Conservation (phyloP, 2,329 filamentous ascomycete species). For the Verticillium albo-atrum region DNA sequence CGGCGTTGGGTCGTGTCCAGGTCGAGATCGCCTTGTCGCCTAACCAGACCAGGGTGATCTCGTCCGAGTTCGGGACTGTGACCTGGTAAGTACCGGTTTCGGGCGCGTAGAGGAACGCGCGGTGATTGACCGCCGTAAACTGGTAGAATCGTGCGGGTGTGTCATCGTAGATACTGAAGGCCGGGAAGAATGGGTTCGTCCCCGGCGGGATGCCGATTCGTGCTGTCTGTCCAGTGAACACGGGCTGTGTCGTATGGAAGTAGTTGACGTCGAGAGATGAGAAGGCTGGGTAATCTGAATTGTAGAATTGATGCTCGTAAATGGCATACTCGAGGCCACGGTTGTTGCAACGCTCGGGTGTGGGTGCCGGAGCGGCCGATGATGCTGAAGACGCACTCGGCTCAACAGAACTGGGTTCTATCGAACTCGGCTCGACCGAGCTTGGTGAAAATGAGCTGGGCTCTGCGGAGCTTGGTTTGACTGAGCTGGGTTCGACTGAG, state of each 20-base stretch:
- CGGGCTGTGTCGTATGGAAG: neutral
- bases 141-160: neutral
- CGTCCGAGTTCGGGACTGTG: neutral
- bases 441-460: neutral
- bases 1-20: slow-evolving; percentile 1
- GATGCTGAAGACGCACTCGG: neutral
- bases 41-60: slow-evolving; percentile 3
- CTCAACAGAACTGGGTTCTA: neutral
- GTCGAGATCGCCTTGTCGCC: neutral
- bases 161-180: slow-evolving; percentile 2
- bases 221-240: neutral
- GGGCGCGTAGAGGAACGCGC: slow-evolving; percentile 4
- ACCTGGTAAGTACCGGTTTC: slow-evolving; percentile 1
- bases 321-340: neutral
- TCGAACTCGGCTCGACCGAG: neutral
- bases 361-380: neutral
- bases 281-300: neutral
- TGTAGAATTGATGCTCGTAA: neutral
- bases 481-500: too few species aligned
- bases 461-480: neutral
- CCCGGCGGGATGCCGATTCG: neutral
- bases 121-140: slow-evolving; percentile 3
- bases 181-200: neutral
- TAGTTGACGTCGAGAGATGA: neutral
- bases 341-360: neutral